phyloP scores from a whole-genome alignment of 257 asterid species.

The Solanum gandarillasii region DNA sequence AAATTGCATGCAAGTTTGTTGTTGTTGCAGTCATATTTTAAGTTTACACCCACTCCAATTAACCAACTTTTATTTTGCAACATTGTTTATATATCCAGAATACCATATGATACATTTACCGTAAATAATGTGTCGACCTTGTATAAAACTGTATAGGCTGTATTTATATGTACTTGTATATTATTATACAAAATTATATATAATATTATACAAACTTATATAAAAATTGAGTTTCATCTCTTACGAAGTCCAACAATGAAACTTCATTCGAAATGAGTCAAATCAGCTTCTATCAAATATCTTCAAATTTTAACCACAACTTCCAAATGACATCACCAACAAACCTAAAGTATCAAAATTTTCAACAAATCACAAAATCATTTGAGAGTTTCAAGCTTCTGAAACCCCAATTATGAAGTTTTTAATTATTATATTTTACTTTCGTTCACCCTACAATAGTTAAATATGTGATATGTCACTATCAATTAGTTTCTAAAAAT shows the following conservation, averaged over 20 bases:
- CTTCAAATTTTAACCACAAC: neutral
- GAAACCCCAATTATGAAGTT: neutral
- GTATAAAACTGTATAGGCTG: neutral
- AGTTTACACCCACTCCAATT: neutral
- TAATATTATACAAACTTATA: neutral
- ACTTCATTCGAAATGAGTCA: neutral
- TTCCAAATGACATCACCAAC: neutral
- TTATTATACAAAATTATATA: no score
- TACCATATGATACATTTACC: neutral
- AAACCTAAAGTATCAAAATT: neutral
- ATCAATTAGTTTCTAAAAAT: no score
- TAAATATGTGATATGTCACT: neutral
- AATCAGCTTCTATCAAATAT: neutral
- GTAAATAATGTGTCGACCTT: neutral
- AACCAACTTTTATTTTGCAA: no score
- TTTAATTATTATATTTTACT: no score
- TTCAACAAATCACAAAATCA: neutral
- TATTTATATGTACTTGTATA: neutral
- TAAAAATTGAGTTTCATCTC: neutral
- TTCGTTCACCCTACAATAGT: neutral
- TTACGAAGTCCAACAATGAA: neutral
- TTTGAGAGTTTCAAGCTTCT: neutral
- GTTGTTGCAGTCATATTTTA: neutral
- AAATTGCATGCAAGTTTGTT: neutral
- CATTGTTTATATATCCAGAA: neutral